Base-by-base conservation (phyloP, 2,329 filamentous ascomycete genomes). In the Verticillium nonalfalfae region DNA sequence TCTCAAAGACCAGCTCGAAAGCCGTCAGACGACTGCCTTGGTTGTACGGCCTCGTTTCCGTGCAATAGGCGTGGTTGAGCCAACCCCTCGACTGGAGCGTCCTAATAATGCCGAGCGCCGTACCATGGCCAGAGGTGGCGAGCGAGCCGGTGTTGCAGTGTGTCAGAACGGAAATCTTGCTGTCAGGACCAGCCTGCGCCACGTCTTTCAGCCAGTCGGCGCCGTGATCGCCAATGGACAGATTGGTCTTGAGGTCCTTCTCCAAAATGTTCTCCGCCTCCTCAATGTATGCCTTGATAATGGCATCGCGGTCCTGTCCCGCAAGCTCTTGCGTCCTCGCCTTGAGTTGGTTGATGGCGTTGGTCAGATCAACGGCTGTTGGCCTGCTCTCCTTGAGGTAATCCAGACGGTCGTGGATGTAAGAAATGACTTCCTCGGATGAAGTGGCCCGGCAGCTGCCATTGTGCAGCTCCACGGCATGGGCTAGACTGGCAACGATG, bases 121-220 rank as follows among this genome's bases (percentile, higher is more conserved):
- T 99, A 59, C 95, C 95, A 72, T 98, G 96, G n/a, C 95, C 95
- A 15, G 95, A 96, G 1, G 95, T 99, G 33, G 95, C 95, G 38
- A 99, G 87, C 21, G 94, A 97, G 34, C 95, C 95, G 26, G 95
- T 99, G 75, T 99, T 99, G 81, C 95, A 99, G 76, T 99, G 96
- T 11, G 95, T 99, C 67, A 99, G 78, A 54, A 99, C 89, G n/a
- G 91, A 91, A 57, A 97, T 68, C 76, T 80, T 69, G 72, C 80
- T 69, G 66, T 82, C 73, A 65, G 76, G 57, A 50, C 81, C 72
- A 72, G 81, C 75, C 67, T 75, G 73, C 21, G 75, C 79, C 70
- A 91, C 85, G 50, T 81, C 77, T 61, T 86, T 76, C 38, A 99
- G 88, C 91, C 95, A 99, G 66, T 87, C 82, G 0, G 93, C 91